phyloP scores from a whole-genome alignment of 352 stramenopile species.

The Pythium oligandrum region DNA sequence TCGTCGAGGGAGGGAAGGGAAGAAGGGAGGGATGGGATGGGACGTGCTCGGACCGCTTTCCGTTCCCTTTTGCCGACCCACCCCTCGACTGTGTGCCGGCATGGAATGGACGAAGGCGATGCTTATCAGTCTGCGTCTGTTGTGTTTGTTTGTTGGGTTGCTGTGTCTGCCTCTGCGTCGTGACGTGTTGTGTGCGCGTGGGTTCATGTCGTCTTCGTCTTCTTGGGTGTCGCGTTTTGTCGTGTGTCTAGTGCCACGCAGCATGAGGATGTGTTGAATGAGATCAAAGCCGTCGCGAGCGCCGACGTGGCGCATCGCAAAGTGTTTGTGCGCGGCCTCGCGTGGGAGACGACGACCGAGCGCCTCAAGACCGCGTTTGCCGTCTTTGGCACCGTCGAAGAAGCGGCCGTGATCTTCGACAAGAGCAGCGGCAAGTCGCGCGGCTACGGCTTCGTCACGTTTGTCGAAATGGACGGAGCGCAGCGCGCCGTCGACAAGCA shows the following conservation, averaged over 20 bases:
- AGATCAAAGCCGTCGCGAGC: slow-evolving; percentile 54
- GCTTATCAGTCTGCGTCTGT: too few species aligned
- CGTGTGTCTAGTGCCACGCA: slow-evolving; percentile 40
- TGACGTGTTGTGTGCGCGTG: slow-evolving; percentile 2
- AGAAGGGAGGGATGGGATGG: too few species aligned
- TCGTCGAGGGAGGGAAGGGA: too few species aligned
- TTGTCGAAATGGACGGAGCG: slow-evolving; percentile 56
- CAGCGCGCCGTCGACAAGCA: slow-evolving; percentile 42
- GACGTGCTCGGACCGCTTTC: too few species aligned
- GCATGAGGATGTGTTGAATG: slow-evolving; percentile 48
- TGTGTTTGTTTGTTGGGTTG: too few species aligned
- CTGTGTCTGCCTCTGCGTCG: too few species aligned
- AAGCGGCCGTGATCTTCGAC: slow-evolving; percentile 58
- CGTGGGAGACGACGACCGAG: slow-evolving; percentile 52
- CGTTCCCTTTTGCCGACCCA: too few species aligned
- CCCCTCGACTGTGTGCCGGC: too few species aligned
- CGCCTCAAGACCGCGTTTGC: slow-evolving; percentile 40
- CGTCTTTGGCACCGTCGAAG: slow-evolving; percentile 52
- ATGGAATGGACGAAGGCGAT: too few species aligned
- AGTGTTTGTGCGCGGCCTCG: slow-evolving; percentile 62
- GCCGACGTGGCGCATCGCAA: slow-evolving; percentile 58
- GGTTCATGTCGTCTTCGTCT: slow-evolving; percentile 3
- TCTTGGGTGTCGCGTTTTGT: slow-evolving; percentile 5
- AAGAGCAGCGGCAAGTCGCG: slow-evolving; percentile 55
- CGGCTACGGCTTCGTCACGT: slow-evolving; percentile 66